Conservation (phyloP, 2,329 filamentous ascomycete genomes). For the Trichoderma sp. region DNA sequence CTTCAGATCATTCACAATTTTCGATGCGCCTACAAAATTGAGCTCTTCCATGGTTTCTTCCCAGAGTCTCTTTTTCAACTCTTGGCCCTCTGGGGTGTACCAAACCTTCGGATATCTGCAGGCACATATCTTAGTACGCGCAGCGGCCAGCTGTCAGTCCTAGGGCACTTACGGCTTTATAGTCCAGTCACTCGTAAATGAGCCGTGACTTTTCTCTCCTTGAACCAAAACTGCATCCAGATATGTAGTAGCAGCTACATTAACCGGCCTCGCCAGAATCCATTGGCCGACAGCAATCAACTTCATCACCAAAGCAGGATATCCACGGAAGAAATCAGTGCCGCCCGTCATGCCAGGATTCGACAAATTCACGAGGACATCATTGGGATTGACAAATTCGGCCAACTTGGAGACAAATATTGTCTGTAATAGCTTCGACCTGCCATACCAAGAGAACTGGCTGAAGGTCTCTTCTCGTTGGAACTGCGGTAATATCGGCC, state of each 20-base stretch:
- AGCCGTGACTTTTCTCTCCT: background rate
- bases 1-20: background rate
- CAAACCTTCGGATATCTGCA: background rate
- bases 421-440: background rate
- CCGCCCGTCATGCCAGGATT: conserved; percentile 34
- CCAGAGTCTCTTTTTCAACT: background rate
- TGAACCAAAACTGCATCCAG: background rate
- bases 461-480: background rate
- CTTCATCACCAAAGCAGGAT: background rate
- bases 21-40: background rate
- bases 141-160: background rate
- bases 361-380: conserved; percentile 39
- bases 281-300: background rate
- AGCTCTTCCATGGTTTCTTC: background rate
- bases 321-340: conserved; percentile 22
- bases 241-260: background rate
- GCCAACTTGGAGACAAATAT: conserved; percentile 30
- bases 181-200: background rate
- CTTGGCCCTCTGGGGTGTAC: background rate
- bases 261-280: background rate
- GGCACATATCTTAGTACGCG: background rate
- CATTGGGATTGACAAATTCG: conserved; percentile 33
- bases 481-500: background rate
- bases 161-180: background rate
- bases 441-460: background rate